Percentiles rank a stretch among this genome's conserved stretches.
Evolutionary conservation across 106 monocot species (phyloP).

Genomic region (Vanilla planifolia): DNA sequence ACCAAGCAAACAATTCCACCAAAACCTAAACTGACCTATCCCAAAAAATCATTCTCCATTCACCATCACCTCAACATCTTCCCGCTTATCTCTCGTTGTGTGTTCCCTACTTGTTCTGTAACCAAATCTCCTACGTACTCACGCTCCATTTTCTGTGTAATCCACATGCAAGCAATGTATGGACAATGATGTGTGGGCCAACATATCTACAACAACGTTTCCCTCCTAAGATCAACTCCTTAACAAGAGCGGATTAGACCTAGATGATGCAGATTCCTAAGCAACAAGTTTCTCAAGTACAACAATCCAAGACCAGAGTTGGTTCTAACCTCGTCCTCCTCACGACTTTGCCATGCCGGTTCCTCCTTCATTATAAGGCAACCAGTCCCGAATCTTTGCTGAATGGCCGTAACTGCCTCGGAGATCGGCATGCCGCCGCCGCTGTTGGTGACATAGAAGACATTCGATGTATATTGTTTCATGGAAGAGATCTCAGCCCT

Average conservation of each 20-base stretch:
- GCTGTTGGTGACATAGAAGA: constrained; percentile 29
- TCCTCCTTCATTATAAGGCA: constrained; percentile 6
- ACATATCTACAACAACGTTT: too few relatives aligned
- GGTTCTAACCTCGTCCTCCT: background rate
- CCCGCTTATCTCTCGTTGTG: too few relatives aligned
- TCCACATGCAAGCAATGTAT: too few relatives aligned
- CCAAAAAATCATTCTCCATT: too few relatives aligned
- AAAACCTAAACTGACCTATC: too few relatives aligned
- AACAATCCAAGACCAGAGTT: background rate
- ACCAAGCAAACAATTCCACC: too few relatives aligned
- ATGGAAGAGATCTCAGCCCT: constrained; percentile 28
- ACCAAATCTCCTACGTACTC: too few relatives aligned
- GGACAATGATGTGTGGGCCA: too few relatives aligned
- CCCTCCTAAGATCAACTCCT: too few relatives aligned
- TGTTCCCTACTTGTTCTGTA: too few relatives aligned
- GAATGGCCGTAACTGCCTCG: constrained; percentile 10
- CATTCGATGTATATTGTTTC: constrained; percentile 4
- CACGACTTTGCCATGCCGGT: background rate
- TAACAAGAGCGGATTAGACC: constrained; percentile 13
- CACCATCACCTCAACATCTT: too few relatives aligned
- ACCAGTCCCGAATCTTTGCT: constrained; percentile 9
- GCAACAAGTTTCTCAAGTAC: constrained; percentile 5
- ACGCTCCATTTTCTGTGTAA: too few relatives aligned
- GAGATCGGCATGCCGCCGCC: constrained; percentile 11
- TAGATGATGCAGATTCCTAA: constrained; percentile 12